These are phyloP conservation scores for Bimuria novae-zelandiae DNA, from an alignment of 2,329 filamentous ascomycete species.

Conservation along the genomic window DNA sequence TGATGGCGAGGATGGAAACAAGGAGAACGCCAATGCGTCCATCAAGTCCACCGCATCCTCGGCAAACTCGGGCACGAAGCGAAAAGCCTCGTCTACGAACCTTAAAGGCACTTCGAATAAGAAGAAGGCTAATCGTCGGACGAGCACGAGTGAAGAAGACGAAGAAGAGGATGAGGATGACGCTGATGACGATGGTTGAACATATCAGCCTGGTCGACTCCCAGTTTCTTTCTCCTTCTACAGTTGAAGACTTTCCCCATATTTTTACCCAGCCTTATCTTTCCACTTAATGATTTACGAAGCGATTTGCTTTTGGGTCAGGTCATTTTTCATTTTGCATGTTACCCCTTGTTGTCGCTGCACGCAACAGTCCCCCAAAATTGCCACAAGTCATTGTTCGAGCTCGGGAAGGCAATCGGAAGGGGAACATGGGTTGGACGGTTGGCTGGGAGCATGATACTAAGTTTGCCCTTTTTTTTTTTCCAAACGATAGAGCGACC, in stretches of 20 bases:
- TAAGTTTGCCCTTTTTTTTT: neutral
- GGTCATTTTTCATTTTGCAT: slow-evolving; percentile 34
- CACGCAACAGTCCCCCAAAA: slow-evolving; percentile 36
- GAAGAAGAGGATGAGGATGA: slow-evolving; percentile 57
- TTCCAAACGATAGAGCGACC: slow-evolving; percentile 3
- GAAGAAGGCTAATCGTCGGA: slow-evolving; percentile 52
- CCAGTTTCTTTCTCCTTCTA: slow-evolving; percentile 14
- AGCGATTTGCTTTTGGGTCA: slow-evolving; percentile 42
- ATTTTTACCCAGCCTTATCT: slow-evolving; percentile 25
- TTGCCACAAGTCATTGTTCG: slow-evolving; percentile 39
- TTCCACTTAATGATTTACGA: slow-evolving; percentile 45
- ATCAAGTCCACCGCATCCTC: slow-evolving; percentile 28
- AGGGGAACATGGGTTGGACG: slow-evolving; percentile 24
- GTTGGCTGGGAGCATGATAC: slow-evolving; percentile 26
- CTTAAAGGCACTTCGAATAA: slow-evolving; percentile 48
- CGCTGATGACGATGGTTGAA: slow-evolving; percentile 53
- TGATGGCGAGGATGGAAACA: slow-evolving; percentile 43
- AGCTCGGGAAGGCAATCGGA: slow-evolving; percentile 27
- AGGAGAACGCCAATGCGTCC: slow-evolving; percentile 44
- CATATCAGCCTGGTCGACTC: neutral
- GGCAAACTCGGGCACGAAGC: slow-evolving; percentile 30
- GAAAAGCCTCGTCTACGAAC: slow-evolving; percentile 37
- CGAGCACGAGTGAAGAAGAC: slow-evolving; percentile 58
- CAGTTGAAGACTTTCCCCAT: slow-evolving; percentile 21
- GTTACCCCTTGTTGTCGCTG: slow-evolving; percentile 33